Conservation (phyloP, 495 filamentous ascomycete species). For the Aspergillus asperescens region DNA sequence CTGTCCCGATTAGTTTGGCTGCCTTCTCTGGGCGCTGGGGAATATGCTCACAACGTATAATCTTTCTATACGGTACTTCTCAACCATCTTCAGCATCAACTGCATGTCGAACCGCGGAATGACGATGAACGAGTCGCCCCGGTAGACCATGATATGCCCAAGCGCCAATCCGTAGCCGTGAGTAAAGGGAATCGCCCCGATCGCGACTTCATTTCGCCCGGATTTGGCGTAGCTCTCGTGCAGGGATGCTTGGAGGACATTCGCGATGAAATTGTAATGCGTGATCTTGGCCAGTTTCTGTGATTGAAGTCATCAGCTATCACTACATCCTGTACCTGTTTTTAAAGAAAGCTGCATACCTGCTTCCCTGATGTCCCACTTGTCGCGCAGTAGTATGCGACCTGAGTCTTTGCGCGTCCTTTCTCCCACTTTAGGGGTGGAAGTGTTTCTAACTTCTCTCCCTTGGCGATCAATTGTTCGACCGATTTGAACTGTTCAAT, state of each 20-base stretch:
- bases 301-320: not conserved
- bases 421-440: slow-evolving; percentile 5
- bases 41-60: slow-evolving; percentile 7
- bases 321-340: not conserved
- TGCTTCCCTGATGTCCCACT: slow-evolving; percentile 17
- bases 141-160: slow-evolving; percentile 8
- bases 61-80: slow-evolving; percentile 7
- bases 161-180: slow-evolving; percentile 10
- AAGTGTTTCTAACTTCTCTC: slow-evolving; percentile 2
- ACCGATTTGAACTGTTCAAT: slow-evolving; percentile 12
- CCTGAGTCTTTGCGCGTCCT: slow-evolving; percentile 5
- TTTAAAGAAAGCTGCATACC: not conserved
- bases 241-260: slow-evolving; percentile 7
- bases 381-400: slow-evolving; percentile 14
- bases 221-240: slow-evolving; percentile 11
- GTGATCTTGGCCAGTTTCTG: slow-evolving; percentile 13
- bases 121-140: slow-evolving; percentile 8
- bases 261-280: slow-evolving; percentile 14
- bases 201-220: slow-evolving; percentile 7
- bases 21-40: not conserved
- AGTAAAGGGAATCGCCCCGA: slow-evolving; percentile 9
- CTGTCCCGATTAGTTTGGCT: not conserved
- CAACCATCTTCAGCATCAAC: slow-evolving; percentile 7
- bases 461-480: slow-evolving; percentile 1
- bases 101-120: slow-evolving; percentile 12